Evolutionary conservation across 106 monocot genomes (phyloP), one percentile per base, ranked within the genome.

Genomic region (Vanilla planifolia): DNA sequence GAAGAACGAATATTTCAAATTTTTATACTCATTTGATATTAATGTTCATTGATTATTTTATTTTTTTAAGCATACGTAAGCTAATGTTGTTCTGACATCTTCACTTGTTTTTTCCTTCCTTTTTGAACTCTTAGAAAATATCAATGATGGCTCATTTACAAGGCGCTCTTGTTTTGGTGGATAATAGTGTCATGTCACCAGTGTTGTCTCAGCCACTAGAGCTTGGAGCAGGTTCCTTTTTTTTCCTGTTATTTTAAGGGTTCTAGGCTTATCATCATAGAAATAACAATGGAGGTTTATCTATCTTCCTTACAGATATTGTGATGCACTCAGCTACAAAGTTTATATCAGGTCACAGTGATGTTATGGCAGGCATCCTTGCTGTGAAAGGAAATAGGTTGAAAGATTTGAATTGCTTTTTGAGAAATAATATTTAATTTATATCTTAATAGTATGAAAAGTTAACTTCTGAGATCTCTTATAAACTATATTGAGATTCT

Each of bases 261-360:
- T 25, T n/a, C 34, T 30, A 15, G 10, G 2, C 48, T 57, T 33
- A 9, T 14, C 16, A 33, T 43, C 2, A 36, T 34, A 8, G 3
- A 20, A 37, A 16, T 51, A 21, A 41, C 28, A 48, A 35, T 47
- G 34, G 66, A 44, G 11, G 4, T 33, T 19, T 24, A 61, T 21
- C 60, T 20, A 64, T 26, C 17, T 10, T 48, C n/a, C 51, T 61
- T 76, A 34, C 71, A 98, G 98, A 98, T 62, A 92, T 98, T 68
- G 98, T 92, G 41, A 98, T 98, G 98, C 84, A 92, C 63, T 91
- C 98, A 1, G 92, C 98, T 34, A 98, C 98, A 20, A 98, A 98
- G 72, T 91, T 98, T 64, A 73, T 92, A 64, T 79, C 88, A 26
- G 98, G 98, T 19, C 92, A 98, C 56, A 92, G 98, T 71, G 98